Evolutionary conservation across 2,329 filamentous ascomycete species (phyloP).

Genomic region (Drechslerella stenobrocha): DNA sequence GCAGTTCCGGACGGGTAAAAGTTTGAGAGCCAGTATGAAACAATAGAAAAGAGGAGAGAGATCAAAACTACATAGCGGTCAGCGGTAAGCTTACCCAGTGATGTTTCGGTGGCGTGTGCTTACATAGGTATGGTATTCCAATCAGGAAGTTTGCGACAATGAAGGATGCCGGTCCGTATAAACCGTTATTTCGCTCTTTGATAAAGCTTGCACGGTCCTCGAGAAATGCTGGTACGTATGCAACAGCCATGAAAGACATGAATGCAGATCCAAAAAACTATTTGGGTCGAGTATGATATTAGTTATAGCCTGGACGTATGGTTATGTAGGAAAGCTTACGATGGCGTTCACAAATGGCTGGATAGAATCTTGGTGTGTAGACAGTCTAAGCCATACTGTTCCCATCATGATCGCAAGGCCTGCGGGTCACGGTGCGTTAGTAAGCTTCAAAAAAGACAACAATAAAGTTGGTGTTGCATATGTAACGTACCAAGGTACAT

Average conservation of each 20-base stretch:
- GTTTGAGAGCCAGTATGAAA: constrained; percentile 79
- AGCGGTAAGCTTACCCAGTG: neutral
- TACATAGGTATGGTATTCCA: constrained; percentile 72
- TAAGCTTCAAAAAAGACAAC: constrained; percentile 10
- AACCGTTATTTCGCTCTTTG: constrained; percentile 79
- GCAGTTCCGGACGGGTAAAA: constrained; percentile 67
- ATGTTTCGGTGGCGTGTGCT: constrained; percentile 1
- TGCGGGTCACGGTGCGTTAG: constrained; percentile 18
- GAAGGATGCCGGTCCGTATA: constrained; percentile 74
- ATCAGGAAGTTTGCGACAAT: constrained; percentile 78
- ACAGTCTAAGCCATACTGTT: constrained; percentile 78
- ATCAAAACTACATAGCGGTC: constrained; percentile 64
- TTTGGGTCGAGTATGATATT: constrained; percentile 3
- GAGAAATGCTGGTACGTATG: constrained; percentile 80
- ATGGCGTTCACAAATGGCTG: constrained; percentile 82
- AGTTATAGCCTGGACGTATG: neutral
- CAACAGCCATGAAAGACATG: constrained; percentile 80
- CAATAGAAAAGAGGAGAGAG: constrained; percentile 71
- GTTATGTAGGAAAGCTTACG: constrained; percentile 9
- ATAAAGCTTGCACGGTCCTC: constrained; percentile 73
- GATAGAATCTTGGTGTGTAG: constrained; percentile 70
- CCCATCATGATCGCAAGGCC: constrained; percentile 82
- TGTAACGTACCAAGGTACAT: constrained; percentile 70
- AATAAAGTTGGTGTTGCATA: constrained; percentile 15
- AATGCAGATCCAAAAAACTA: constrained; percentile 72